phyloP scores from a whole-genome alignment of 1,139 yeast genomes.

The Suhomyces taliae region DNA sequence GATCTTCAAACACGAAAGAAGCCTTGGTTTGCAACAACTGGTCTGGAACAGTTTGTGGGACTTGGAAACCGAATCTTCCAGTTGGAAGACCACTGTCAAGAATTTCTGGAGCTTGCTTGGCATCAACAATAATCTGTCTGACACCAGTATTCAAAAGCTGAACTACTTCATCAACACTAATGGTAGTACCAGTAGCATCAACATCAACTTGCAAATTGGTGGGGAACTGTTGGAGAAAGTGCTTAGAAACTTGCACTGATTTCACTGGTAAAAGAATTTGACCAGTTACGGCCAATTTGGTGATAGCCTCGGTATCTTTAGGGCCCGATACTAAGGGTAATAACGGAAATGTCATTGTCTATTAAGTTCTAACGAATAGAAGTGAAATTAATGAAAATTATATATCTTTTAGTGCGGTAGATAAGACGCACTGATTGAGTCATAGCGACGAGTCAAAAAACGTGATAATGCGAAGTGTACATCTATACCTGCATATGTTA shows the following conservation, averaged over 20 bases:
- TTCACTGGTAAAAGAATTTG: conserved; percentile 36
- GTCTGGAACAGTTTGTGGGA: conserved; percentile 17
- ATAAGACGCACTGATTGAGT: neutral
- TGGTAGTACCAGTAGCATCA: conserved; percentile 26
- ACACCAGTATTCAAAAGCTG: conserved; percentile 70
- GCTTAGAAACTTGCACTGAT: conserved; percentile 29
- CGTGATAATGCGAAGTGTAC: no score
- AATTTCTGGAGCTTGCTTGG: conserved; percentile 32
- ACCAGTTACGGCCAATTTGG: conserved; percentile 38
- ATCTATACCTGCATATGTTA: no score
- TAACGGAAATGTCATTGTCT: conserved; percentile 45
- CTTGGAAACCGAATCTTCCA: conserved; percentile 51
- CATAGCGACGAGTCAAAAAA: no score
- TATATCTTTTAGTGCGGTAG: neutral
- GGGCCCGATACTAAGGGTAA: conserved; percentile 38
- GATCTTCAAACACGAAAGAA: conserved; percentile 23
- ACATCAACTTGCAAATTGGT: conserved; percentile 33
- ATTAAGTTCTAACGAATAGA: neutral
- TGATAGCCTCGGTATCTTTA: conserved; percentile 21
- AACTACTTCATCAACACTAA: conserved; percentile 45
- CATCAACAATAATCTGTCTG: conserved; percentile 46
- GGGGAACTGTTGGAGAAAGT: conserved; percentile 38
- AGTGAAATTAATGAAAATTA: no score
- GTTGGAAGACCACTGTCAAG: conserved; percentile 59
- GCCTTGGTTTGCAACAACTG: conserved; percentile 20